phyloP scores from a whole-genome alignment of 306 rosid species.

The Malus sylvestris region DNA sequence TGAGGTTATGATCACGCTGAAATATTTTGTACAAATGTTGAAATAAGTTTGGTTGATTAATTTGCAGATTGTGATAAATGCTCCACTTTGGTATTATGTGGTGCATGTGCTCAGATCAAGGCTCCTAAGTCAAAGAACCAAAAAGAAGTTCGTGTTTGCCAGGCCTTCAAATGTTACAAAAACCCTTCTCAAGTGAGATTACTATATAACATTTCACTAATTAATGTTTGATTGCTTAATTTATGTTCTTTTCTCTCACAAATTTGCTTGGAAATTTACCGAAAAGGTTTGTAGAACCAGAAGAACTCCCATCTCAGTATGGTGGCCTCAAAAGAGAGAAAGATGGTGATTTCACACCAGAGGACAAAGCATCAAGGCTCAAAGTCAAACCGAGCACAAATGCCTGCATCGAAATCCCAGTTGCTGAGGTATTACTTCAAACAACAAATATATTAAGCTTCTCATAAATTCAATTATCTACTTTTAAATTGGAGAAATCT shows the following conservation, averaged over 20 bases:
- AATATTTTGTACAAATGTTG: no score
- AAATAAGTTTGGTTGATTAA: neutral
- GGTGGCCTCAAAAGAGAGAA: conserved; percentile 77
- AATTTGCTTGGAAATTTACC: neutral
- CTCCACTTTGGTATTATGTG: conserved; percentile 78
- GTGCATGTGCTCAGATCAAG: conserved; percentile 44
- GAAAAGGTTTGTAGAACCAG: conserved; percentile 60
- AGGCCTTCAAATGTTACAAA: conserved; percentile 48
- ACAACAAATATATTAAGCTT: neutral
- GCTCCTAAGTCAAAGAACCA: conserved; percentile 42
- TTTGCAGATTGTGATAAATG: conserved; percentile 58
- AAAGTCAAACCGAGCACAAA: conserved; percentile 36
- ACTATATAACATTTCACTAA: neutral
- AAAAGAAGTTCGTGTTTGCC: conserved; percentile 50
- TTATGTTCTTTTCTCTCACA: neutral
- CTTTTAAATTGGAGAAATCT: neutral
- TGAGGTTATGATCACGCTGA: neutral
- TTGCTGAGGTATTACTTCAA: conserved; percentile 33
- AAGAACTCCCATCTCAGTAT: conserved; percentile 58
- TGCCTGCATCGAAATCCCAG: conserved; percentile 45
- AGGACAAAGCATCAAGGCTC: conserved; percentile 42
- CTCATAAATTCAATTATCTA: neutral
- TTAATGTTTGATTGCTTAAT: neutral
- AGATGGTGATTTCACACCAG: conserved; percentile 50
- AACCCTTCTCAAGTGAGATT: conserved; percentile 54